Evolutionary conservation across 1,284 basidiomycete species (phyloP), one percentile per base, ranked within the genome.

Genomic region (Entoloma clypeatum): DNA sequence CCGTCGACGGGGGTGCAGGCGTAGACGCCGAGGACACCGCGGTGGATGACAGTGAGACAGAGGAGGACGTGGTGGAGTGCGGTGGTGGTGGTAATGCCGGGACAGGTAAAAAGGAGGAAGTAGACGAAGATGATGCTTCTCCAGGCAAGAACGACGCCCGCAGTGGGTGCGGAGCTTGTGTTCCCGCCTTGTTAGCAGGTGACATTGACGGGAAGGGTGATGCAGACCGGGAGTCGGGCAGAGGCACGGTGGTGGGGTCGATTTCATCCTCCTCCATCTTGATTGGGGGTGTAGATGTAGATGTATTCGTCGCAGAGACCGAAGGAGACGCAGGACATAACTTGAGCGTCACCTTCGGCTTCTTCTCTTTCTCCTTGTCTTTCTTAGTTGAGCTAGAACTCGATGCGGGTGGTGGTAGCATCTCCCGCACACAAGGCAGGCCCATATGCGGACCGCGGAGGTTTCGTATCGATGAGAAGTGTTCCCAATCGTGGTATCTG

Each of bases 401-500:
- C 1, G 39, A 10, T 10, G 28, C 24, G 5, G 23, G 26, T 0
- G 57, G 62, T 2, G 57, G 64, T 9, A 69, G 61, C 1, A 69
- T 62, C 59, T 91, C 86, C 33, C 67, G 61, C 8, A 92, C 79
- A 41, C 70, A 67, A 3, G 92, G 91, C 4, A 84, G 65, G 5
- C 90, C 92, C 0, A 75, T 67, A 55, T 93, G 90, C 0, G 92
- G 92, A 2, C 91, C 91, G n/a, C 72, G 72, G 23, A 92, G 65
- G 59, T 88, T 92, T 27, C 91, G 84, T 39, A 94, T 86, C 14
- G 86, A 90, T n/a, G 88, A 92, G 58, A 93, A 94, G 60, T 94
- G 92, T 57, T 94, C 89, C 89, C 88, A 93, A 54, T 91, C 88
- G 57, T 93, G 86, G 58, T 92, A 92, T 23, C 86, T 89, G 54